A percentile compares a stretch with the other conserved stretches of the same genome.
Conservation (phyloP, 2,329 filamentous ascomycete species). For the Macrophomina pseudophaseolina region DNA sequence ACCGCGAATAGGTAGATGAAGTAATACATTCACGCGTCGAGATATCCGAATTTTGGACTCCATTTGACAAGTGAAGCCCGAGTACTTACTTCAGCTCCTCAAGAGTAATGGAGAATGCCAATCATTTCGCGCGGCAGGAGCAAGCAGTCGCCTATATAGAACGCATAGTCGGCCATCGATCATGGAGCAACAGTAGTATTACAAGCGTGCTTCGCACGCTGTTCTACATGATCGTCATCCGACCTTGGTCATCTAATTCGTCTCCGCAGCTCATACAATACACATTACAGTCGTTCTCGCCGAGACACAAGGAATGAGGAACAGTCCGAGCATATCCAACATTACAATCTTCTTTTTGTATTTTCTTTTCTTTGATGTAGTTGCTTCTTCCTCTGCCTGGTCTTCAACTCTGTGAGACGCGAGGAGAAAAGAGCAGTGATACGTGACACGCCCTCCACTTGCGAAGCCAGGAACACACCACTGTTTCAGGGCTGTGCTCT, state of each 20-base stretch:
- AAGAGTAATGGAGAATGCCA: no score
- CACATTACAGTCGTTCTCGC: background rate
- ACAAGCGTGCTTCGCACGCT: constrained; percentile 4
- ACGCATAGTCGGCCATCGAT: background rate
- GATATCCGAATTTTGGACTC: no score
- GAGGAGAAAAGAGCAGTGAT: background rate
- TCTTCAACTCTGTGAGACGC: background rate
- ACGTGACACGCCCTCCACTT: background rate
- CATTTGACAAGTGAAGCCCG: no score
- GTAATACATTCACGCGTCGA: no score
- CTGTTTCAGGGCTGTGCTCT: constrained; percentile 16
- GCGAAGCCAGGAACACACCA: constrained; percentile 16
- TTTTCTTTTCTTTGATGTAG: constrained; percentile 10
- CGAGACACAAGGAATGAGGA: background rate
- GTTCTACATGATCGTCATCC: constrained; percentile 2
- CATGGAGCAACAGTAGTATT: background rate
- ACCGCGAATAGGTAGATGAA: no score
- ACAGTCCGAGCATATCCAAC: background rate
- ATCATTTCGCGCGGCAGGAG: no score
- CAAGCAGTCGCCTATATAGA: background rate
- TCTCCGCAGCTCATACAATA: background rate
- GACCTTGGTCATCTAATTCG: no score
- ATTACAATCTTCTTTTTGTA: constrained; percentile 17
- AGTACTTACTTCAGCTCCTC: no score
- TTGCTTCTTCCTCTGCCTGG: constrained; percentile 4